Evolutionary conservation across 192 early-diverging fungal genomes (phyloP).

Genomic region (Backusella circina): DNA sequence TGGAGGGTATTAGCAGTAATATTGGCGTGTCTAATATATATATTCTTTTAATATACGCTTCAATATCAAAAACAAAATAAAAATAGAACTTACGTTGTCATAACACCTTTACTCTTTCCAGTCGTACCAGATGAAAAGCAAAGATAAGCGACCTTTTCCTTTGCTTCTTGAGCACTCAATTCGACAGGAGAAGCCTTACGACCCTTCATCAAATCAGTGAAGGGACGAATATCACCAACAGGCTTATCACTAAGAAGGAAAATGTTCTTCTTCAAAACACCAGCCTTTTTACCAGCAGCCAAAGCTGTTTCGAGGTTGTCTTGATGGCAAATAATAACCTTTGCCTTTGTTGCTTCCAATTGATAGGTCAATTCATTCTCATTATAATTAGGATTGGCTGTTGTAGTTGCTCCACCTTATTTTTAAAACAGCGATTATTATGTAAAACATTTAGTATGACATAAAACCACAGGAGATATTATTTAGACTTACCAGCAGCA

Average conservation of each 20-base stretch:
- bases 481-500: conserved; percentile 28
- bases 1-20: conserved; percentile 30
- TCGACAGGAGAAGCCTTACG: conserved; percentile 8
- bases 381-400: conserved; percentile 83
- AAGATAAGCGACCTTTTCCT: conserved; percentile 18
- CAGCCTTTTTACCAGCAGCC: conserved; percentile 1
- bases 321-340: conserved; percentile 54
- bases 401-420: conserved; percentile 61
- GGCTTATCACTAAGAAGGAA: conserved; percentile 25
- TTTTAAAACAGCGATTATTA: neutral
- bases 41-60: neutral
- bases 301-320: conserved; percentile 18
- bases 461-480: conserved; percentile 16
- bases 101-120: conserved; percentile 30
- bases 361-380: conserved; percentile 73
- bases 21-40: conserved; percentile 22
- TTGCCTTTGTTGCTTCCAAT: conserved; percentile 66
- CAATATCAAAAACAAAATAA: neutral
- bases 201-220: conserved; percentile 13
- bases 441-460: neutral
- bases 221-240: conserved; percentile 20
- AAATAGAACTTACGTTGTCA: conserved; percentile 26
- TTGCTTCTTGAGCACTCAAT: conserved; percentile 18
- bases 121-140: conserved; percentile 32
- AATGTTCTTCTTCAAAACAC: conserved; percentile 13